Evolutionary conservation across 108 stramenopile genomes (phyloP), one percentile per base, ranked within the genome.

Genomic region (Parietichytrium sp.): DNA sequence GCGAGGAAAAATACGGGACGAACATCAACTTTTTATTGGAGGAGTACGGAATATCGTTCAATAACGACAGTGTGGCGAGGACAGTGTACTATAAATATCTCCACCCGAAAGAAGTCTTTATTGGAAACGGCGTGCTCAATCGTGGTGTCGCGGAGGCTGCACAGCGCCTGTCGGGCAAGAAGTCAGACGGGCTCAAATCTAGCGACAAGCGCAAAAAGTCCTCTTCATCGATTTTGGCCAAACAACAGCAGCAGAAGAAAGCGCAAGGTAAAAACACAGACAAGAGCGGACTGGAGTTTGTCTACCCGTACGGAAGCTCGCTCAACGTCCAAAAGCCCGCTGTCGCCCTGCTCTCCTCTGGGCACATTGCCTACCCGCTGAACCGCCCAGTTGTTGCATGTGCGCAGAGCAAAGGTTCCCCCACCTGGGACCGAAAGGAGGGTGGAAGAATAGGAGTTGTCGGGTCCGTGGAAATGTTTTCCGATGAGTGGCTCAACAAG

Each of bases 101-200:
- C 16, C 93, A 94, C 51, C 93, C 93, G 4, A 93, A 92, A 83
- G 92, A 94, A 54, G 91, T 89, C 1, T 84, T 93, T 79, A 88
- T 94, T 18, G 79, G 87, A 4, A 88, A 93, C 54, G 93, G 93
- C 61, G 83, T 94, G 47, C 87, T 93, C 45, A 89, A 92, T 61
- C 91, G 90, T 18, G 90, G 88, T 36, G 80, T 92, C 30, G 85
- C 83, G 2, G 72, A 72, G 33, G 49, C 36, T 26, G 29, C 47
- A 27, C 30, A 50, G 79, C 1, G 23, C 26, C 20, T 49, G 23
- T n/a, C 12, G 45, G 0, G 51, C 8, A 4, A 31, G 26, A 23
- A 27, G 26, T n/a, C 20, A 6, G 10, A 4, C 50, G 1, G 50
- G 29, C n/a, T 53, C 4, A 50, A 48, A 6, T 33, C 50, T 4